Evolutionary conservation across 2,329 filamentous ascomycete species (phyloP), one percentile per base, ranked within the genome.

Genomic region (Capronia epimyces): DNA sequence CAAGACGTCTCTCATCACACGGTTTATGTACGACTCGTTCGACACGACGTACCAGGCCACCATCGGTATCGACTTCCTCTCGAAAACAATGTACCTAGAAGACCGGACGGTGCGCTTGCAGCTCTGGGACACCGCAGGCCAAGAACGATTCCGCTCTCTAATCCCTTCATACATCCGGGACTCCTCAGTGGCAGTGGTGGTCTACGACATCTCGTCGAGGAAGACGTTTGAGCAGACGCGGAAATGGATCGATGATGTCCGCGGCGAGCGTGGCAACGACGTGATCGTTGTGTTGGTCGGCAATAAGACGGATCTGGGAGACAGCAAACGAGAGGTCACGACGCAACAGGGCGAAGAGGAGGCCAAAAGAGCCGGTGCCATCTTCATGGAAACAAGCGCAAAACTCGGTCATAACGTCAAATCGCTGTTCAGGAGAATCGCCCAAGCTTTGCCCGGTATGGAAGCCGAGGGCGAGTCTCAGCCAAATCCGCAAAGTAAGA

Each of bases 1-100:
- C 68, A 98, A 98, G 77, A 98, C 93, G 25, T 98, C 93, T 56
- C 76, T 98, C 64, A 98, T 98, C 70, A 98, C 93, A 61, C 85
- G 93, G 60, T 98, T 98, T 78, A 98, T 98, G 93, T 98, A 98
- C 79, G 93, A 98, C 73, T 97, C 93, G 42, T 98, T 98, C 77
- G 93, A 98, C 78, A 96, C 95, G 75, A 97, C 91, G 79, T 98
- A 98, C 75, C 93, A 98, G 74, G 93, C 93, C 51, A 98, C 93
- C 32, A 97, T 98, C 67, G 93, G 93, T 66, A 98, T 98, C 75
- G 93, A 98, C 74, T 98, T 98, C 69, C 82, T 98, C 62, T 96
- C 90, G 66, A 98, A 98, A 88, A 98, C 93, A 49, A 98, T 98
- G 94, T 98, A 98, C 73, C 85, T 98, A 56, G 93, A 98, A 75